Conservation (phyloP, 2,329 filamentous ascomycete genomes). For the Alternaria viburni region DNA sequence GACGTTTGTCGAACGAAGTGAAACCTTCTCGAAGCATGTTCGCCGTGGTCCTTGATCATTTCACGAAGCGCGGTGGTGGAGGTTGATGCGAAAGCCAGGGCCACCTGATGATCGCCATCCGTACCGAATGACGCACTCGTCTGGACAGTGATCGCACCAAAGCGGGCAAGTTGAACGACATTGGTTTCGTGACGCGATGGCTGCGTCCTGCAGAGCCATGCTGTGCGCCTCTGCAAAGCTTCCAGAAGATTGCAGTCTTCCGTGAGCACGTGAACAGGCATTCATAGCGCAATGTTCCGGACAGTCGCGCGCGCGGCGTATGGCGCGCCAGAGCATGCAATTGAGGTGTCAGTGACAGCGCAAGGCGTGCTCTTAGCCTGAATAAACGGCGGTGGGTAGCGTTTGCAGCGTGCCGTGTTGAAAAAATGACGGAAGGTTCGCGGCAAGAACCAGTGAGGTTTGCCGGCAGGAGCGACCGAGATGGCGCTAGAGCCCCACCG, state of each 20-base stretch:
- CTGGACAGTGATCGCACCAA: conserved; percentile 16
- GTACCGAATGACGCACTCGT: conserved; percentile 38
- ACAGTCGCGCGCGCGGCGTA: conserved; percentile 6
- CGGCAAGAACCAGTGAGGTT: conserved; percentile 32
- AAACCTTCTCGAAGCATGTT: conserved; percentile 43
- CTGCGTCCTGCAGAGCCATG: conserved; percentile 17
- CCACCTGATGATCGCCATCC: conserved; percentile 40
- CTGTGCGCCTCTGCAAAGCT: conserved; percentile 14
- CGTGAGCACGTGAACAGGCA: conserved; percentile 20
- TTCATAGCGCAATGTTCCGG: conserved; percentile 8
- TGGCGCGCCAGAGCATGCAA: conserved; percentile 9
- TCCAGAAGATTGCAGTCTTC: conserved; percentile 26
- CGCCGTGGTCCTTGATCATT: conserved; percentile 30
- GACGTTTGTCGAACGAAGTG: conserved; percentile 26
- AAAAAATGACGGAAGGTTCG: conserved; percentile 17
- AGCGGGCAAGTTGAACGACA: conserved; percentile 27
- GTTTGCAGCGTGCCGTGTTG: conserved; percentile 20
- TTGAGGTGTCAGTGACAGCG: conserved; percentile 7
- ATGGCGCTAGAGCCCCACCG: conserved; percentile 9
- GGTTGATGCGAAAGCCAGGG: conserved; percentile 24
- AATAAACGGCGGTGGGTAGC: conserved; percentile 8
- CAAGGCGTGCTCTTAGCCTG: conserved; percentile 6
- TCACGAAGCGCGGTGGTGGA: conserved; percentile 21
- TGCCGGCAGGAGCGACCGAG: conserved; percentile 32
- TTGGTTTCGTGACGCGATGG: conserved; percentile 42